Conservation (phyloP, 2,329 filamentous ascomycete genomes). For the Colletotrichum chrysophilum region DNA sequence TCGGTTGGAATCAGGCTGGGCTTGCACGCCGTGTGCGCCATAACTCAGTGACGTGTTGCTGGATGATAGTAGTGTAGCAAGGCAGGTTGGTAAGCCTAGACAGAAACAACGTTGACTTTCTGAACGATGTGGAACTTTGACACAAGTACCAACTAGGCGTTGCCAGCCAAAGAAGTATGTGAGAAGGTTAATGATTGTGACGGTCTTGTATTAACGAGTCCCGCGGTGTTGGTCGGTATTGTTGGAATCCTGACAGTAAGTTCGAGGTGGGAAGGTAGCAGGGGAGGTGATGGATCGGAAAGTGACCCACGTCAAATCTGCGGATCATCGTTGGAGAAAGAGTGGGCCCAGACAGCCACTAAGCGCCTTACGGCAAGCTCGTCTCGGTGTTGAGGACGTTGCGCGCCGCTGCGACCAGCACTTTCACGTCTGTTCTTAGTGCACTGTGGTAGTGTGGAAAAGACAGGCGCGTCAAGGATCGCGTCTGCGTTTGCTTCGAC, state of each 20-base stretch:
- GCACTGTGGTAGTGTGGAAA: background rate
- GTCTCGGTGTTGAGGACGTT: background rate
- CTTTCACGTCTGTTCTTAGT: background rate
- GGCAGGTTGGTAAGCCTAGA: background rate
- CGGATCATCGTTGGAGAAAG: background rate
- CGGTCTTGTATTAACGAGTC: background rate
- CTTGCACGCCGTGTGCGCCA: background rate
- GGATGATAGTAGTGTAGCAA: background rate
- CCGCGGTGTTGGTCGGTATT: too few relatives aligned
- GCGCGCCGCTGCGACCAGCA: background rate
- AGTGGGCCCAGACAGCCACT: background rate
- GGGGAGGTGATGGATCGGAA: background rate
- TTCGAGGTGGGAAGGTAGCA: background rate
- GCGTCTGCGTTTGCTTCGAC: background rate
- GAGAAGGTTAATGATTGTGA: background rate
- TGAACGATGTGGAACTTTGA: background rate
- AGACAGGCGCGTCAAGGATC: slow-evolving; percentile 7
- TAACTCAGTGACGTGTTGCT: background rate
- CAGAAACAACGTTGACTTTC: background rate
- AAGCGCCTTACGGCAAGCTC: background rate
- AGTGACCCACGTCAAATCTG: background rate
- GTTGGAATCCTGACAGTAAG: background rate
- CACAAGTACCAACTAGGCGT: background rate
- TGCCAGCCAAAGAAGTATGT: background rate
- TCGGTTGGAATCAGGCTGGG: background rate